A percentile compares a stretch with the other conserved stretches of the same genome.
Conservation (phyloP, 1,284 basidiomycete species). For the Ganoderma boninense region DNA sequence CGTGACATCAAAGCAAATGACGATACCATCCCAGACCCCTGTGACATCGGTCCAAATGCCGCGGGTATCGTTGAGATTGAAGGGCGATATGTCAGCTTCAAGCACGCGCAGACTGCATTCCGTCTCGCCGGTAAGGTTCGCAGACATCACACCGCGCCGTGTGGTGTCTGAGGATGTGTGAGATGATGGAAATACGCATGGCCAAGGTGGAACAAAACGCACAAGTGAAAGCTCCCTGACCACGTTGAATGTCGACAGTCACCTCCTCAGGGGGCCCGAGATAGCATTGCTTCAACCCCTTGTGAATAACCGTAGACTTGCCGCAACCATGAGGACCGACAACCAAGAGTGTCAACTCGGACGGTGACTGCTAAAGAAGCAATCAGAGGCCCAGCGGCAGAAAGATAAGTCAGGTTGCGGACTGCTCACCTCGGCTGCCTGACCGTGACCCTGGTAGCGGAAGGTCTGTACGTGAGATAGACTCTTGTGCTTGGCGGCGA, state of each 20-base stretch:
- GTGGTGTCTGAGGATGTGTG: constrained; percentile 50
- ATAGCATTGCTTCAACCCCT: constrained; percentile 68
- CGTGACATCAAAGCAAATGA: constrained; percentile 80
- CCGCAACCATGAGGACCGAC: constrained; percentile 76
- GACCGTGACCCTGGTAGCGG: constrained; percentile 14
- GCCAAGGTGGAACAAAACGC: constrained; percentile 15
- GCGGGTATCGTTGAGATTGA: constrained; percentile 36
- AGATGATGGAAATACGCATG: background rate
- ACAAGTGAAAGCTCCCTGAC: constrained; percentile 36
- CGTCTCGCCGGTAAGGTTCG: constrained; percentile 43
- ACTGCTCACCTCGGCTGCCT: constrained; percentile 27
- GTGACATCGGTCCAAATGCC: constrained; percentile 52
- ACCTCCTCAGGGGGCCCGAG: constrained; percentile 54
- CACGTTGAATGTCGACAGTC: constrained; percentile 38
- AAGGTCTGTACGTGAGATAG: constrained; percentile 42
- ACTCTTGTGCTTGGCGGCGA: constrained; percentile 35
- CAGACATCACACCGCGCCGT: constrained; percentile 54
- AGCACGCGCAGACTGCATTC: constrained; percentile 59
- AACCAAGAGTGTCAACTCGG: constrained; percentile 65
- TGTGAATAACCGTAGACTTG: constrained; percentile 74
- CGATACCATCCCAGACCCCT: constrained; percentile 70
- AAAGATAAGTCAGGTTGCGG: background rate
- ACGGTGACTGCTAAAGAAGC: background rate
- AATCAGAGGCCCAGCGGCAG: background rate
- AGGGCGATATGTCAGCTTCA: constrained; percentile 56